Percentiles rank a stretch among this genome's conserved stretches.
phyloP scores from a whole-genome alignment of 305 asterid species.

The Fraxinus sp. region DNA sequence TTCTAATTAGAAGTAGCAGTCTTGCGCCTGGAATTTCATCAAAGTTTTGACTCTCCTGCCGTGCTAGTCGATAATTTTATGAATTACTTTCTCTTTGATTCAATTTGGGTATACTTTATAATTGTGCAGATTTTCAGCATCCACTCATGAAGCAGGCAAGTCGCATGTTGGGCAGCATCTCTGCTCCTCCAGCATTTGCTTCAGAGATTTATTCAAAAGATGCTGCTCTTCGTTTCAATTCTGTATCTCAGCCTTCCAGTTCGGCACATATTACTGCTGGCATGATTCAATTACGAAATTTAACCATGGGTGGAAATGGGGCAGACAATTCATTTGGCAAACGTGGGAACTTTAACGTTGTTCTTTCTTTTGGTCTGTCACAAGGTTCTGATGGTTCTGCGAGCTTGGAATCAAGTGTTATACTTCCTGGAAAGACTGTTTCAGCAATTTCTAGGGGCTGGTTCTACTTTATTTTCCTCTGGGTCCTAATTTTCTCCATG shows the following conservation, averaged over 20 bases:
- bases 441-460: conserved; percentile 39
- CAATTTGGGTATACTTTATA: conserved; percentile 1
- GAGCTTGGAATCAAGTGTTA: conserved; percentile 49
- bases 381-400: conserved; percentile 48
- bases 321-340: conserved; percentile 34
- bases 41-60: background rate
- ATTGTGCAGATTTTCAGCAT: conserved; percentile 48
- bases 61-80: background rate
- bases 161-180: conserved; percentile 60
- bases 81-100: background rate
- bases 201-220: conserved; percentile 76
- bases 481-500: conserved; percentile 53
- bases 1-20: background rate
- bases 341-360: conserved; percentile 44
- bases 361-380: conserved; percentile 60
- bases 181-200: conserved; percentile 87
- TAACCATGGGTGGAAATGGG: conserved; percentile 24
- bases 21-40: background rate
- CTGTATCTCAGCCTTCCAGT: conserved; percentile 36
- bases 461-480: conserved; percentile 51
- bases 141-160: conserved; percentile 64
- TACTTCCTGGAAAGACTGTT: conserved; percentile 49
- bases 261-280: conserved; percentile 55
- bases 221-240: conserved; percentile 43
- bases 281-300: conserved; percentile 44